These are phyloP conservation scores for Arachnomyces sp. DNA, from an alignment of 2,329 filamentous ascomycete genomes.

Conservation along the genomic window DNA sequence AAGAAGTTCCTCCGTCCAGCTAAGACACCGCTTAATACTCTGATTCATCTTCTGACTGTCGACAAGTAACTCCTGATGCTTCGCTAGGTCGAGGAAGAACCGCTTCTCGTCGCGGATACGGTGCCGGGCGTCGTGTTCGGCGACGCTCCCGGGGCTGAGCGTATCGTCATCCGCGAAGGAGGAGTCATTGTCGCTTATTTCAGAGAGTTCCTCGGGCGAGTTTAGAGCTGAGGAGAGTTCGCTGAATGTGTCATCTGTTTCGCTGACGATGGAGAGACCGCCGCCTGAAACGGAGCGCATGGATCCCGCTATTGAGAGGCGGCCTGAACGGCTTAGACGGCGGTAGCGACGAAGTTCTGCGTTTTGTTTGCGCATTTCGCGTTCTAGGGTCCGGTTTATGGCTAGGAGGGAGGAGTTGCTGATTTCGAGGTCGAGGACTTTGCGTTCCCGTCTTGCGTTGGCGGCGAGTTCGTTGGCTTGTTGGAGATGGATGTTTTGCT, in stretches of 20 bases:
- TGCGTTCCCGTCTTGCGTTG: conserved; percentile 85
- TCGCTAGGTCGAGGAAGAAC: conserved; percentile 73
- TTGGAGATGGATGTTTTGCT: conserved; percentile 38
- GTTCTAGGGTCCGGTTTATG: conserved; percentile 87
- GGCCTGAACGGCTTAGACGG: conserved; percentile 73
- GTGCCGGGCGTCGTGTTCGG: conserved; percentile 40
- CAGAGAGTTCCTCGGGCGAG: conserved; percentile 30
- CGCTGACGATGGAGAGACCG: conserved; percentile 39
- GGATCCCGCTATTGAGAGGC: conserved; percentile 53
- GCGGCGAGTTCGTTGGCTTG: conserved; percentile 67
- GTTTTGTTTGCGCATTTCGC: conserved; percentile 84
- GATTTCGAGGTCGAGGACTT: conserved; percentile 92
- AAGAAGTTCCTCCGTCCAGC: conserved; percentile 85
- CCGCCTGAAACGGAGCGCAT: conserved; percentile 39
- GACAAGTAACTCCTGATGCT: conserved; percentile 78
- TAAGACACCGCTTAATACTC: conserved; percentile 79
- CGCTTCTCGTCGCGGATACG: conserved; percentile 71
- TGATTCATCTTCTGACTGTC: conserved; percentile 95
- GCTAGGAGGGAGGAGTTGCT: conserved; percentile 90
- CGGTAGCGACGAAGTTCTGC: conserved; percentile 77
- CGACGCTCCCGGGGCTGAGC: conserved; percentile 25
- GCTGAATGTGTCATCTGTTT: conserved; percentile 29
- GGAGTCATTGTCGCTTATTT: conserved; percentile 31
- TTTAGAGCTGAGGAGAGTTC: conserved; percentile 21
- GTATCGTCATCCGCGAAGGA: conserved; percentile 29